phyloP scores from a whole-genome alignment of 2,329 filamentous ascomycete genomes.

The Aspergillus candidus region DNA sequence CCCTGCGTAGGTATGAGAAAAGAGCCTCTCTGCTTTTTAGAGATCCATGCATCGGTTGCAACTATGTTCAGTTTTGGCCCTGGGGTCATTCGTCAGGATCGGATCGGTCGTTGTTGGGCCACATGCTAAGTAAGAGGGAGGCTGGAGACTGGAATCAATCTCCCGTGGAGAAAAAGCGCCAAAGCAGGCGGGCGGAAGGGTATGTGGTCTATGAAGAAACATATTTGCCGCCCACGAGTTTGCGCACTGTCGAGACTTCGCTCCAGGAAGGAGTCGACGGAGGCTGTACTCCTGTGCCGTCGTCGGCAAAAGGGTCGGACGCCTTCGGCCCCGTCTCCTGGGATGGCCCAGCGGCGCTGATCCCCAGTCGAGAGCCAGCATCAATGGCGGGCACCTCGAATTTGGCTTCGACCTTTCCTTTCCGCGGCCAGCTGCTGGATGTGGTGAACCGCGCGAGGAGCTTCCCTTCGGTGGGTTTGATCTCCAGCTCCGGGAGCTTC shows the following conservation, averaged over 20 bases:
- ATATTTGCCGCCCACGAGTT: constrained; percentile 70
- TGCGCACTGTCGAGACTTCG: constrained; percentile 59
- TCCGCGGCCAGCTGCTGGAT: constrained; percentile 62
- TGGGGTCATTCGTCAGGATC: no score
- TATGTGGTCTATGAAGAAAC: constrained; percentile 45
- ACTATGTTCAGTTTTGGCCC: no score
- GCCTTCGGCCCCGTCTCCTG: constrained; percentile 25
- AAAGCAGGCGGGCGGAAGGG: background rate
- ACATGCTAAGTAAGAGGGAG: no score
- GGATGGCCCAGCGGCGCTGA: constrained; percentile 38
- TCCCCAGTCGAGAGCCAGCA: constrained; percentile 59
- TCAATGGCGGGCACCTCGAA: constrained; percentile 63
- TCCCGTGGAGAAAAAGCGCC: background rate
- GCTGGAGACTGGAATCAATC: background rate
- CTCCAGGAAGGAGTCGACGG: constrained; percentile 51
- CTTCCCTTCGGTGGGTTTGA: constrained; percentile 58
- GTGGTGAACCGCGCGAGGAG: constrained; percentile 78
- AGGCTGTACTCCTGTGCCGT: constrained; percentile 23
- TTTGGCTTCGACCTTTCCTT: constrained; percentile 72
- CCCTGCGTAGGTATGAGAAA: no score
- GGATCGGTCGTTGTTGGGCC: no score
- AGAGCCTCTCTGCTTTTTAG: no score
- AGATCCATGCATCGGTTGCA: no score
- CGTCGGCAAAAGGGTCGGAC: constrained; percentile 46
- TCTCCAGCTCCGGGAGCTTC: constrained; percentile 45